Evolutionary conservation across 306 rosid genomes (phyloP).

Genomic region (Vigna radiata): DNA sequence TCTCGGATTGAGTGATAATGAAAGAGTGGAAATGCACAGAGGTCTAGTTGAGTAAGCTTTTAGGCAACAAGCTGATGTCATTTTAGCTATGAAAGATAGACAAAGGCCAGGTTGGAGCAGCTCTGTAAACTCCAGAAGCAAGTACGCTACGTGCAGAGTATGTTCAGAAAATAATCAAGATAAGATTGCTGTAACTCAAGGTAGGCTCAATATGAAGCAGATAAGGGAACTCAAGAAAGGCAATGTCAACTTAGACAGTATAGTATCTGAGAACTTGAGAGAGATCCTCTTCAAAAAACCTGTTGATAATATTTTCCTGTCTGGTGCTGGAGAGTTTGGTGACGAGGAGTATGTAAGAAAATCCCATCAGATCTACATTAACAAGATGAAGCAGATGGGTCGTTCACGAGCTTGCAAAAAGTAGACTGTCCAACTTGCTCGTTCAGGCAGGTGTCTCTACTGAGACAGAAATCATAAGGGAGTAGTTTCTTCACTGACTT

Average conservation of each 20-base stretch:
- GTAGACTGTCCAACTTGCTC: slow-evolving; percentile 79
- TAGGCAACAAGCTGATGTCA: slow-evolving; percentile 91
- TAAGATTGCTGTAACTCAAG: slow-evolving; percentile 88
- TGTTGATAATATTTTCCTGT: slow-evolving; percentile 89
- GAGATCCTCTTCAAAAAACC: slow-evolving; percentile 88
- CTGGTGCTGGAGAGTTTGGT: slow-evolving; percentile 96
- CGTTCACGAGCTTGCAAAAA: slow-evolving; percentile 77
- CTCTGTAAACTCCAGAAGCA: slow-evolving; percentile 81
- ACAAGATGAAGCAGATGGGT: slow-evolving; percentile 72
- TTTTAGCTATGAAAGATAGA: slow-evolving; percentile 90
- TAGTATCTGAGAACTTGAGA: slow-evolving; percentile 82
- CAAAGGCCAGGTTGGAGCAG: slow-evolving; percentile 87
- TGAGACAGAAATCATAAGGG: slow-evolving; percentile 85
- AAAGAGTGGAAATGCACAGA: slow-evolving; percentile 85
- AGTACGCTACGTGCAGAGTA: slow-evolving; percentile 81
- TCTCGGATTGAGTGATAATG: slow-evolving; percentile 59
- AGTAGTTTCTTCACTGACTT: slow-evolving; percentile 74
- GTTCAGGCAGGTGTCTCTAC: slow-evolving; percentile 84
- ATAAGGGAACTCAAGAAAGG: slow-evolving; percentile 95
- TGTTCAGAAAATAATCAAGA: slow-evolving; percentile 94
- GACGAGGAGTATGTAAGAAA: slow-evolving; percentile 87
- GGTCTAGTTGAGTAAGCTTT: slow-evolving; percentile 91
- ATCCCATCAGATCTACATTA: slow-evolving; percentile 85
- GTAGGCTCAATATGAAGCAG: slow-evolving; percentile 88
- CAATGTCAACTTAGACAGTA: slow-evolving; percentile 80